Evolutionary conservation across 192 early-diverging fungal genomes (phyloP).

Genomic region (Phlyctochytrium bullatum): DNA sequence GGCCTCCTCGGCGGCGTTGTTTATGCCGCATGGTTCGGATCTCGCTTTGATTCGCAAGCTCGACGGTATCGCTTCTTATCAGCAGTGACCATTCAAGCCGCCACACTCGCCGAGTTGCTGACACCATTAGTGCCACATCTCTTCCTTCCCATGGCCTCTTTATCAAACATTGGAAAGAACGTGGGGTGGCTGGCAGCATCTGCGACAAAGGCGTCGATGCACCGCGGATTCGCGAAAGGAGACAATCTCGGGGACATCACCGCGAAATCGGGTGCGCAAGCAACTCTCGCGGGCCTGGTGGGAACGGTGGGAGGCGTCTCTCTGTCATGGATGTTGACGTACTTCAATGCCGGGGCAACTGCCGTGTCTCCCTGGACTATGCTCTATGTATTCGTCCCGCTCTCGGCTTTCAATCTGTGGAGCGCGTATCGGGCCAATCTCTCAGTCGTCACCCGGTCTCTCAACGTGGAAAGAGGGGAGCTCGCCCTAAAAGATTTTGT

Average conservation of each 20-base stretch:
- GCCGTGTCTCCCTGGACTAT: conserved; percentile 49
- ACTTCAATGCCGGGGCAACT: not conserved
- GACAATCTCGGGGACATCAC: conserved; percentile 87
- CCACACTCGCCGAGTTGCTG: conserved; percentile 73
- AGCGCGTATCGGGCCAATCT: conserved; percentile 68
- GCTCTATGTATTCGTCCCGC: conserved; percentile 64
- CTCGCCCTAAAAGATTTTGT: conserved; percentile 8
- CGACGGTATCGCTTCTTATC: conserved; percentile 80
- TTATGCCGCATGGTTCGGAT: conserved; percentile 72
- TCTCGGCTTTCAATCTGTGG: conserved; percentile 68
- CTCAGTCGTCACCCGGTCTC: conserved; percentile 56
- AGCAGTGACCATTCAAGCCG: conserved; percentile 65
- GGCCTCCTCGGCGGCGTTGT: conserved; percentile 82
- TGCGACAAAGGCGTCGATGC: conserved; percentile 79
- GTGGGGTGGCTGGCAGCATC: conserved; percentile 81
- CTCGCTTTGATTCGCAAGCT: conserved; percentile 78
- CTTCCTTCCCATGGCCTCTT: conserved; percentile 69
- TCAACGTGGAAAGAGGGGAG: conserved; percentile 58
- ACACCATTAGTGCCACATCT: conserved; percentile 76
- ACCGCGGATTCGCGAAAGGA: conserved; percentile 66
- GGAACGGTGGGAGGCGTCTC: conserved; percentile 60
- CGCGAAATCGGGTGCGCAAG: conserved; percentile 78
- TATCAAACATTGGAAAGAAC: conserved; percentile 83
- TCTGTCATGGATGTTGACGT: conserved; percentile 41
- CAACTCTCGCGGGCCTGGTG: conserved; percentile 76